Evolutionary conservation across 176 grass and related monocot genomes (phyloP), one percentile per base, ranked within the genome.

Genomic region (Oryza meridionalis): DNA sequence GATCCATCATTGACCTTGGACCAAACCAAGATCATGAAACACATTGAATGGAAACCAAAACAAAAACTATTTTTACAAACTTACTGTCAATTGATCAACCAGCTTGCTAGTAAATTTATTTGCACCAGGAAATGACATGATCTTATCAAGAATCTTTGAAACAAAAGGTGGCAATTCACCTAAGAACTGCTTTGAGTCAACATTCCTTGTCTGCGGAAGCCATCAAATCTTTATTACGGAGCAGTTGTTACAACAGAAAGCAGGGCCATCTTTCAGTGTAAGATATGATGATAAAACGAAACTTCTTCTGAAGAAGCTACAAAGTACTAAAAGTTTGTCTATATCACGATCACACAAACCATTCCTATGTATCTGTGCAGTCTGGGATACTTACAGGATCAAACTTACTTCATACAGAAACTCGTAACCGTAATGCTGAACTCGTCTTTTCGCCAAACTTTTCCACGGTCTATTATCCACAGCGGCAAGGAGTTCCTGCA

Each of bases 381-480:
- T 46, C 8, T 53, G 53, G 77, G 64, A 74, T 87, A 83, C 49
- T 80, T 90, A 78, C 82, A 85, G 31, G 29, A 59, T 84, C 40
- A 49, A 73, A 92, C 93, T 92, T 93, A 98, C 96, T 90, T 92
- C 86, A 53, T 98, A 98, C 82, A 93, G 53, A 89, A 98, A 95
- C 67, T 98, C 96, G 75, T 93, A 95, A 72, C 96, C 93, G 67
- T 98, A 98, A 92, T 98, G 96, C 73, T 98, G 96, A 92, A 95
- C 96, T 77, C 85, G 87, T 70, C 96, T 88, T 90, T 98, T 98
- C 13, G 96, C 77, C 76, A 95, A 79, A 72, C 72, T 90, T 75
- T 83, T 92, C 93, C 96, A 98, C 12, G 83, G 83, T 64, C 71
- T 90, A 33, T 27, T 82, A 53, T 98, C 93, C 73, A 98, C 91